phyloP scores from a whole-genome alignment of 164 flowering plant species.

The Umbilicus rupestris region DNA sequence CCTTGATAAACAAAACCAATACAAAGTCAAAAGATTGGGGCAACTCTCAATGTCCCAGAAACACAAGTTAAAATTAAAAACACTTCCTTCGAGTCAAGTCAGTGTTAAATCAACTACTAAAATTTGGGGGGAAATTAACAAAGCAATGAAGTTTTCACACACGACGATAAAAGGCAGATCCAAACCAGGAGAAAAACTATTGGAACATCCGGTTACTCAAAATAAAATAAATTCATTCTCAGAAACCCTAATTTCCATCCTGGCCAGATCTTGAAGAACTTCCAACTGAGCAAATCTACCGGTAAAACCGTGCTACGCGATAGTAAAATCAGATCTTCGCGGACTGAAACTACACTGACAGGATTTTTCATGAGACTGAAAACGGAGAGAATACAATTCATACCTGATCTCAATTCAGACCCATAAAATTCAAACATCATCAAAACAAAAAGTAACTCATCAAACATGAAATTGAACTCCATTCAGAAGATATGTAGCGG shows the following conservation, averaged over 20 bases:
- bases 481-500: not conserved
- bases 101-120: not conserved
- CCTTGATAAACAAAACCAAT: not conserved
- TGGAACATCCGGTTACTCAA: not conserved
- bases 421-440: not conserved
- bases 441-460: not conserved
- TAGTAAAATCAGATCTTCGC: not conserved
- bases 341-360: not conserved
- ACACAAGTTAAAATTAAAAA: not conserved
- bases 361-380: not conserved
- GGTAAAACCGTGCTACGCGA: not conserved
- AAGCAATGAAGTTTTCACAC: not conserved
- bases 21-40: constrained; percentile 13
- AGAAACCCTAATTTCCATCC: not conserved
- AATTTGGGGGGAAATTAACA: not conserved
- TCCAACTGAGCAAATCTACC: not conserved
- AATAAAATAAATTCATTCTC: not conserved
- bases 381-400: not conserved
- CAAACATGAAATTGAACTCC: not conserved
- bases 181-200: not conserved
- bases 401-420: not conserved
- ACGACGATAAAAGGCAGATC: not conserved
- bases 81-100: not conserved
- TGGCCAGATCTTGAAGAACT: not conserved
- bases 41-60: not conserved